phyloP scores from a whole-genome alignment of 1,139 yeast species.

The Saccharomyces uvarum region DNA sequence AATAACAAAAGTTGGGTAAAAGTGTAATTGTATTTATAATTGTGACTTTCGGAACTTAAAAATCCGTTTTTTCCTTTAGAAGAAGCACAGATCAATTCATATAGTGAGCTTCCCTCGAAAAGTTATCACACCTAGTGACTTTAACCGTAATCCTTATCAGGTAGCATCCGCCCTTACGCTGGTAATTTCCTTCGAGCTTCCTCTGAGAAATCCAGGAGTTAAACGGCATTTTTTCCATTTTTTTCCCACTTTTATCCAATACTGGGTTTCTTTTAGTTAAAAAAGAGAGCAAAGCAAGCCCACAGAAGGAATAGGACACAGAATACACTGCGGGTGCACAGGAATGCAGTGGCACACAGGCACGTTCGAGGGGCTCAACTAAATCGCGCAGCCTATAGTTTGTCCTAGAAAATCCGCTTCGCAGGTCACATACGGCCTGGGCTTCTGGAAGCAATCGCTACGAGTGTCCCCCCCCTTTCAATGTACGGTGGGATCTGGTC shows the following conservation, averaged over 20 bases:
- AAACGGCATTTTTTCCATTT: background rate
- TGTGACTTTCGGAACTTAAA: background rate
- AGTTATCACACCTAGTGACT: background rate
- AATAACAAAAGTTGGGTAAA: background rate
- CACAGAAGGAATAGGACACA: background rate
- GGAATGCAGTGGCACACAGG: background rate
- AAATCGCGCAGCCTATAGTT: background rate
- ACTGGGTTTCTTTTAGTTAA: background rate
- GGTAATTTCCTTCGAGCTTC: background rate
- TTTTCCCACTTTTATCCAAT: background rate
- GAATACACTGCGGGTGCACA: background rate
- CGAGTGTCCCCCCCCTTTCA: background rate
- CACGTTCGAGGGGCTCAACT: background rate
- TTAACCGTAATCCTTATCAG: background rate
- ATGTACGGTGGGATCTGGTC: background rate
- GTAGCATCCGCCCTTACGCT: background rate
- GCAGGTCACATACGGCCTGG: background rate
- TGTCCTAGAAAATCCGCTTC: background rate
- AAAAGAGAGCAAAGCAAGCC: background rate
- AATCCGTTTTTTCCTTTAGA: background rate
- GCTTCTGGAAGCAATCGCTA: background rate
- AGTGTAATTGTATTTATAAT: background rate
- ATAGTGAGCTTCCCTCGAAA: background rate
- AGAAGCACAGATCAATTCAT: background rate
- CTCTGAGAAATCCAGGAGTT: background rate